Conservation (phyloP, 2,329 filamentous ascomycete genomes). For the Pseudogymnoascus sp. region DNA sequence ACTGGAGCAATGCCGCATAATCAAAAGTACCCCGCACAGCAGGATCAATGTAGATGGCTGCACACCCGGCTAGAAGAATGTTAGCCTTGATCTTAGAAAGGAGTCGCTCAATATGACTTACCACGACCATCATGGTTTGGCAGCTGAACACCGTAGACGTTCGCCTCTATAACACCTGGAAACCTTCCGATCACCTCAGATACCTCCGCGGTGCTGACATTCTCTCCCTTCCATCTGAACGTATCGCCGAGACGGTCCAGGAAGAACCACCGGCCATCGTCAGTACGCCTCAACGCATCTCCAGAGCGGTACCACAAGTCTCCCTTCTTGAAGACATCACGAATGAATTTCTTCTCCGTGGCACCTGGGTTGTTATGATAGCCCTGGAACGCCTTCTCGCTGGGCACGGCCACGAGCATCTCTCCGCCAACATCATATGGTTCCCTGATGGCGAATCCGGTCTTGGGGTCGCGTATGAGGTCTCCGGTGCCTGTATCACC, state of each 20-base stretch:
- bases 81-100: neutral
- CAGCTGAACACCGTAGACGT: conserved; percentile 60
- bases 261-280: conserved; percentile 62
- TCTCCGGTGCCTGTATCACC: conserved; percentile 62
- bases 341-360: conserved; percentile 57
- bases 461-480: conserved; percentile 56
- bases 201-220: conserved; percentile 60
- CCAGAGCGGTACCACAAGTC: conserved; percentile 63
- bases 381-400: conserved; percentile 53
- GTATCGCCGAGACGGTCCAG: conserved; percentile 65
- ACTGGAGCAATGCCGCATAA: conserved; percentile 50
- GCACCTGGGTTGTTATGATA: conserved; percentile 63
- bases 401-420: conserved; percentile 56
- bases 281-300: conserved; percentile 54
- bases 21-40: conserved; percentile 43
- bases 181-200: conserved; percentile 53
- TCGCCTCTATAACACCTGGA: conserved; percentile 54
- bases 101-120: neutral
- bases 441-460: conserved; percentile 56
- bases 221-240: conserved; percentile 67
- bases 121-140: conserved; percentile 57
- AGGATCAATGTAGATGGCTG: conserved; percentile 51
- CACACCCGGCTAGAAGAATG: conserved; percentile 47
- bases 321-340: conserved; percentile 57
- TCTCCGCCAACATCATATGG: conserved; percentile 65